phyloP scores from a whole-genome alignment of 345 rosid genomes.

The Syzygium oleosum region DNA sequence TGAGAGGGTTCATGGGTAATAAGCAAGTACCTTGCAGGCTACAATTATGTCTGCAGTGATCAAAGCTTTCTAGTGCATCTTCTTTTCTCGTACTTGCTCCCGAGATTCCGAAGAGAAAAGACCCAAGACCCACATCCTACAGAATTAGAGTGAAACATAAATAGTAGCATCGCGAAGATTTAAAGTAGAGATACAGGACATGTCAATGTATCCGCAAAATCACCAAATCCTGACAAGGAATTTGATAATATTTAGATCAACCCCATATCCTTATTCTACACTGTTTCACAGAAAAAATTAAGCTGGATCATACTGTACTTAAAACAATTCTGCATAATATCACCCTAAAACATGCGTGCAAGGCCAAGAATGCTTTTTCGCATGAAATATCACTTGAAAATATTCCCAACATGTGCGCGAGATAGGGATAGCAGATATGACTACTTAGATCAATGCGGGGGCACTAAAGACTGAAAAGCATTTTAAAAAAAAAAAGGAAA shows the following conservation, averaged over 20 bases:
- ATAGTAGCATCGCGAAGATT: neutral
- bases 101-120: slow-evolving; percentile 36
- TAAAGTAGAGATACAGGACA: neutral
- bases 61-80: slow-evolving; percentile 19
- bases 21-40: neutral
- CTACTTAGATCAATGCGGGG: neutral
- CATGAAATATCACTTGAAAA: neutral
- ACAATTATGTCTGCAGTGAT: neutral
- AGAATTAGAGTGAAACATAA: neutral
- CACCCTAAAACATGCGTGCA: neutral
- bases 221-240: neutral
- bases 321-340: neutral
- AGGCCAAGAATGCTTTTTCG: neutral
- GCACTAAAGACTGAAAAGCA: neutral
- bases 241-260: neutral
- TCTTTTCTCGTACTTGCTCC: slow-evolving; percentile 22
- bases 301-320: neutral
- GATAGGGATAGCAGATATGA: neutral
- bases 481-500: too few species aligned
- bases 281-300: neutral
- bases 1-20: neutral
- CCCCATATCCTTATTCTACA: neutral
- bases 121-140: slow-evolving; percentile 64
- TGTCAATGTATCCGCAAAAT: neutral
- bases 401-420: neutral